Conservation (phyloP, 495 filamentous ascomycete genomes). For the Aspergillus steynii region DNA sequence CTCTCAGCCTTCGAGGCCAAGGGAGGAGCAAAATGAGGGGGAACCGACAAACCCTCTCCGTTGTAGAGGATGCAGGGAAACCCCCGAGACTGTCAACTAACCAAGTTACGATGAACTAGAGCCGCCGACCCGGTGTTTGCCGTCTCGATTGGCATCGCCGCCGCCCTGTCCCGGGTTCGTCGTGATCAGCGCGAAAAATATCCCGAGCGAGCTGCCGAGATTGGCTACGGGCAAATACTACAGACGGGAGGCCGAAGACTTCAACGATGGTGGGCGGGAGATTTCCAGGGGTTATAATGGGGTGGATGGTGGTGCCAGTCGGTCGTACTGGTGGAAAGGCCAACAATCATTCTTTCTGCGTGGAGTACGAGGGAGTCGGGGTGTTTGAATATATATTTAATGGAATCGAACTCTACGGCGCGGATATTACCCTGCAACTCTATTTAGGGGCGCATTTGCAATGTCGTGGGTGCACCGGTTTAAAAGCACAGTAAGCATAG, state of each 20-base stretch:
- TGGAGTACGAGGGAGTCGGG: not conserved
- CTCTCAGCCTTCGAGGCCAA: not conserved
- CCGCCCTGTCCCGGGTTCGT: conserved; percentile 60
- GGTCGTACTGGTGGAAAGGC: not conserved
- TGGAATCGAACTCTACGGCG: too few relatives aligned
- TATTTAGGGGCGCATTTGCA: too few relatives aligned
- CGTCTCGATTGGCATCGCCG: conserved; percentile 68
- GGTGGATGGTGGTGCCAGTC: not conserved
- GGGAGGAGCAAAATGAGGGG: not conserved
- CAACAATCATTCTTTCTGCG: not conserved
- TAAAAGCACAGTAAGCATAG: too few relatives aligned
- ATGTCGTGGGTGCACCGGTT: too few relatives aligned
- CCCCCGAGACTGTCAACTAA: conserved; percentile 4
- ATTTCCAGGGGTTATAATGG: conserved; percentile 34
- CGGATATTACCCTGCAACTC: too few relatives aligned
- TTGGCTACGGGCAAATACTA: conserved; percentile 31
- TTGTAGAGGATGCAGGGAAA: not conserved
- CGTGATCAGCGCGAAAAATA: conserved; percentile 74
- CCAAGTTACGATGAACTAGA: conserved; percentile 41
- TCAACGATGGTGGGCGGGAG: conserved; percentile 47
- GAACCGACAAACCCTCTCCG: not conserved
- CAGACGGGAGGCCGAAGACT: conserved; percentile 34
- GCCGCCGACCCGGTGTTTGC: conserved; percentile 85
- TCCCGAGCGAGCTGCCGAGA: conserved; percentile 34
- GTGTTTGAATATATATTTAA: too few relatives aligned